Evolutionary conservation across 2,329 filamentous ascomycete genomes (phyloP).

Genomic region (Leptographium wingfieldii): DNA sequence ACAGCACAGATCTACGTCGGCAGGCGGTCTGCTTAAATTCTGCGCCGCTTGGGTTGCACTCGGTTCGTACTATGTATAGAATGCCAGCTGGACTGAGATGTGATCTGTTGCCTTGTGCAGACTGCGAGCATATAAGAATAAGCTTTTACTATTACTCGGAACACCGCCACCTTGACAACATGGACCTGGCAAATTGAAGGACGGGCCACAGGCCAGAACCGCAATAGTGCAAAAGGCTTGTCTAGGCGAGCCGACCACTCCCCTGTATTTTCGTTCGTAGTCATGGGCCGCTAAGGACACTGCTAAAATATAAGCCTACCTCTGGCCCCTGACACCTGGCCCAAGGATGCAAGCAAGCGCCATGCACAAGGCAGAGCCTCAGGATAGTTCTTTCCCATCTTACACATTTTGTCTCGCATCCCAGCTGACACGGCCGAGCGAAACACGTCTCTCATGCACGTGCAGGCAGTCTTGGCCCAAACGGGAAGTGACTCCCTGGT

Average conservation of each 20-base stretch:
- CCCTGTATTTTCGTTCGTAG: too few species aligned
- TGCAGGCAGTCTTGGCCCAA: constrained; percentile 4
- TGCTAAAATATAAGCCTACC: background rate
- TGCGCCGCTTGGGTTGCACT: background rate
- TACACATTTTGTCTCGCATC: background rate
- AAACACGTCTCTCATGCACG: background rate
- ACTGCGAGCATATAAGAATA: background rate
- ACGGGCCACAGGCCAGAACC: too few species aligned
- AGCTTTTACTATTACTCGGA: background rate
- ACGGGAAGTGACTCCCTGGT: background rate
- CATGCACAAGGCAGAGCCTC: background rate
- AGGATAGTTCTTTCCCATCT: background rate
- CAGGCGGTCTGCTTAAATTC: background rate
- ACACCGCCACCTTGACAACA: too few species aligned
- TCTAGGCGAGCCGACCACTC: too few species aligned
- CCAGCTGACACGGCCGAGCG: background rate
- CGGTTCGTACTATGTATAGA: background rate
- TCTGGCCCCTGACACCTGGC: background rate
- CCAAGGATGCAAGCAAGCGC: background rate
- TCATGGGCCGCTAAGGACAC: background rate
- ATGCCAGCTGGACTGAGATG: too few species aligned
- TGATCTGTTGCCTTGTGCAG: background rate
- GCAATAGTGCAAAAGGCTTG: too few species aligned
- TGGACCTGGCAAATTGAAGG: too few species aligned
- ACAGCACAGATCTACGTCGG: background rate